phyloP scores from a whole-genome alignment of 352 stramenopile genomes.

The Pythium aristosporum region DNA sequence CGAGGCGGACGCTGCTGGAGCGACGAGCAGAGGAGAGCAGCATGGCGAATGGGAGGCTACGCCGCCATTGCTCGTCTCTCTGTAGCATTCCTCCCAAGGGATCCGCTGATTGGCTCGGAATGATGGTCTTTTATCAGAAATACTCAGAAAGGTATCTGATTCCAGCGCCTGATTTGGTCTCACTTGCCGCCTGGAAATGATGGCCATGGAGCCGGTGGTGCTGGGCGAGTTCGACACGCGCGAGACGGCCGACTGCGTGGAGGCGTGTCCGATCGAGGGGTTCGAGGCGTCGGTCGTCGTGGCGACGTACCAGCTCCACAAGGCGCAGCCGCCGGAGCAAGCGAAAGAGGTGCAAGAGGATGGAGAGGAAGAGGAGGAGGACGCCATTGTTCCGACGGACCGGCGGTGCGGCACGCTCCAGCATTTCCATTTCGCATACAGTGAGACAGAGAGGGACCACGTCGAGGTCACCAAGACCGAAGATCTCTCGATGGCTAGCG shows the following conservation, averaged over 20 bases:
- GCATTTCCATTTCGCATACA: constrained; percentile 45
- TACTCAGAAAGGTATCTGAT: background rate
- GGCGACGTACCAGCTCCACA: constrained; percentile 84
- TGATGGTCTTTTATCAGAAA: background rate
- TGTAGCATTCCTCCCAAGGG: background rate
- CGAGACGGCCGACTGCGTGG: constrained; percentile 84
- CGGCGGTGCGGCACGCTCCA: constrained; percentile 66
- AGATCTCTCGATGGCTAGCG: constrained; percentile 47
- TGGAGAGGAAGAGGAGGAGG: background rate
- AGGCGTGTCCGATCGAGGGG: constrained; percentile 63
- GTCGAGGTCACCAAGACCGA: constrained; percentile 50
- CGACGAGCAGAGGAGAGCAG: background rate
- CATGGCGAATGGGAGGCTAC: background rate
- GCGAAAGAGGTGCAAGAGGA: background rate
- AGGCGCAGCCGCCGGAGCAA: constrained; percentile 33
- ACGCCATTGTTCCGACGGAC: constrained; percentile 21
- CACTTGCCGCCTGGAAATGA: background rate
- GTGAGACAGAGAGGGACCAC: constrained; percentile 25
- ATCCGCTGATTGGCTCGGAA: constrained; percentile 4
- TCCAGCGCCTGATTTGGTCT: background rate
- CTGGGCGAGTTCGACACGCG: constrained; percentile 72
- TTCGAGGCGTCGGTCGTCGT: constrained; percentile 67
- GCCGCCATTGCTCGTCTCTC: constrained; percentile 2
- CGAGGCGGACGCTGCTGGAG: background rate
- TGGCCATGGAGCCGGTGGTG: constrained; percentile 24